A percentile compares a stretch with the other conserved stretches of the same genome.
Conservation (phyloP, 192 early-diverging fungal species). For the Backusella morwellensis region DNA sequence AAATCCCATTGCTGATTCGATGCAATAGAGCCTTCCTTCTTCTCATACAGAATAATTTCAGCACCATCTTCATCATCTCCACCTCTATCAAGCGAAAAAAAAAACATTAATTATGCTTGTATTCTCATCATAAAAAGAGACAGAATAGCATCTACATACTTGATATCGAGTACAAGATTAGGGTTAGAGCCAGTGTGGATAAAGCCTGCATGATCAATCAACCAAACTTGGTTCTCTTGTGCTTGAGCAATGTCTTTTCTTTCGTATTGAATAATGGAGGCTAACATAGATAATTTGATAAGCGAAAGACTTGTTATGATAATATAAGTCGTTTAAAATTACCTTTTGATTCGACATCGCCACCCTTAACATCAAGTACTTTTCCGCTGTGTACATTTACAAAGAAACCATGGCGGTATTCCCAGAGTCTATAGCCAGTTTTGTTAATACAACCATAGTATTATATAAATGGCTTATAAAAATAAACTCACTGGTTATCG, state of each 20-base stretch:
- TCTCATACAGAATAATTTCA: conserved; percentile 22
- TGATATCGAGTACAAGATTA: conserved; percentile 22
- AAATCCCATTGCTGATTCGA: conserved; percentile 26
- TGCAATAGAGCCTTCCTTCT: conserved; percentile 16
- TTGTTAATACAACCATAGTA: background rate
- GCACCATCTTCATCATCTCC: conserved; percentile 22
- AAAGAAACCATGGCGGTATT: conserved; percentile 19
- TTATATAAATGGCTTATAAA: background rate
- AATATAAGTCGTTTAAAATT: background rate
- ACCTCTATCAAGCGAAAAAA: background rate
- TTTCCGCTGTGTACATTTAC: conserved; percentile 25
- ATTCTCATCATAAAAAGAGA: background rate
- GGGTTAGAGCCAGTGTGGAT: conserved; percentile 21
- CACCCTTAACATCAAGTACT: conserved; percentile 24
- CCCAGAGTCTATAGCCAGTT: conserved; percentile 11
- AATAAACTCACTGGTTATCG: conserved; percentile 15
- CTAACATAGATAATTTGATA: background rate
- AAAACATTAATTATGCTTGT: background rate
- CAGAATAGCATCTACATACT: background rate
- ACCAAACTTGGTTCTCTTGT: conserved; percentile 16
- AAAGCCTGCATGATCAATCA: conserved; percentile 15
- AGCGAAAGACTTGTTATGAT: background rate
- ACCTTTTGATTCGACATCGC: conserved; percentile 10
- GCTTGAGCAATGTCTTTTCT: conserved; percentile 3
- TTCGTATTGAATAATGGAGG: conserved; percentile 23